Percentiles rank a stretch among this genome's conserved stretches.
These are phyloP conservation scores for Albugo laibachii DNA, from an alignment of 352 stramenopile genomes.

Conservation along the genomic window DNA sequence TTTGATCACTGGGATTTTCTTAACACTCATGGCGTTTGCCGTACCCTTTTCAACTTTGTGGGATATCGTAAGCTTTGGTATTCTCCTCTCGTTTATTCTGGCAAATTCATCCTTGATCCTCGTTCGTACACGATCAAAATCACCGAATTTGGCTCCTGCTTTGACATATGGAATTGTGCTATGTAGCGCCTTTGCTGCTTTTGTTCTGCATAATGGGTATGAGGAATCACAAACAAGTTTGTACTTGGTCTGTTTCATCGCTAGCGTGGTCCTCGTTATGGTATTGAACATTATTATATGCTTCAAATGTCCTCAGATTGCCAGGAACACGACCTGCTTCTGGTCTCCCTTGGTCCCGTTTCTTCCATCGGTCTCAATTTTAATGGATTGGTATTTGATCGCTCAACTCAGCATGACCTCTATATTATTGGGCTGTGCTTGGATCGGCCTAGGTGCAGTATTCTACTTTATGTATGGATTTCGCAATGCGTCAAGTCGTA, in stretches of 20 bases:
- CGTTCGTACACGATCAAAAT: conserved; percentile 1
- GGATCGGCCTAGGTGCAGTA: conserved; percentile 28
- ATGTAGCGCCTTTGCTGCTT: not conserved
- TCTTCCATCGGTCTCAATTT: conserved; percentile 26
- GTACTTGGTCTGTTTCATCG: not conserved
- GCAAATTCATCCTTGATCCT: conserved; percentile 18
- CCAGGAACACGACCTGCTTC: conserved; percentile 23
- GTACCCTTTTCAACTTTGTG: conserved; percentile 16
- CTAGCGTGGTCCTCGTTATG: conserved; percentile 18
- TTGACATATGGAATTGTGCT: not conserved
- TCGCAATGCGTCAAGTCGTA: conserved; percentile 32
- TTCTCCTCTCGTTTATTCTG: conserved; percentile 26
- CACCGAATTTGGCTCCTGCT: not conserved
- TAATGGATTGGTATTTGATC: conserved; percentile 53
- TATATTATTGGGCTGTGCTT: conserved; percentile 27
- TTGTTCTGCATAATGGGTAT: conserved; percentile 44
- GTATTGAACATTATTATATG: conserved; percentile 30
- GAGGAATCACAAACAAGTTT: conserved; percentile 14
- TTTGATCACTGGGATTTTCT: conserved; percentile 4
- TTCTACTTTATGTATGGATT: conserved; percentile 70
- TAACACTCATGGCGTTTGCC: conserved; percentile 8
- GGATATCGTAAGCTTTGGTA: conserved; percentile 21
- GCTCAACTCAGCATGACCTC: conserved; percentile 27
- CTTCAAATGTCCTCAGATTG: conserved; percentile 42
- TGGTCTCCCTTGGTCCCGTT: conserved; percentile 46